A percentile compares a stretch with the other conserved stretches of the same genome.
Conservation (phyloP, 1,139 yeast species). For the Candida sojae region DNA sequence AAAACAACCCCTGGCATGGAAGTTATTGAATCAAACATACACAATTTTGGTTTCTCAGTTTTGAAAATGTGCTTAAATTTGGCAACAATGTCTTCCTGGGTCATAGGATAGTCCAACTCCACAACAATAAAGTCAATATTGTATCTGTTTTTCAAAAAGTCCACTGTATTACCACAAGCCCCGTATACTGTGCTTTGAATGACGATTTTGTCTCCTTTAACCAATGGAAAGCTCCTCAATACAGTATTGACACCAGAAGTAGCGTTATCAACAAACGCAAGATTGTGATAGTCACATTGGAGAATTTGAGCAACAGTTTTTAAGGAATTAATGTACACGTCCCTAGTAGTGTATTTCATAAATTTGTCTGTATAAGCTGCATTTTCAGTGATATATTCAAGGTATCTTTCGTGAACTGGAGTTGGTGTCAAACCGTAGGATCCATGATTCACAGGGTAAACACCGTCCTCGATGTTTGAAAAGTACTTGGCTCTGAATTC, state of each 20-base stretch:
- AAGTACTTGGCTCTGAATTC: conserved; percentile 50
- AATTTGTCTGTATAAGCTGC: conserved; percentile 45
- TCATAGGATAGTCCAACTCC: conserved; percentile 49
- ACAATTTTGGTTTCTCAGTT: conserved; percentile 32
- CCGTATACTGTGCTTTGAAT: conserved; percentile 57
- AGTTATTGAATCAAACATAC: conserved; percentile 60
- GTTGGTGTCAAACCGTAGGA: conserved; percentile 54
- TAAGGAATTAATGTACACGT: conserved; percentile 30
- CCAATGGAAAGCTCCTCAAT: conserved; percentile 54
- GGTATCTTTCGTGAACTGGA: conserved; percentile 30
- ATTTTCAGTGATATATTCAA: conserved; percentile 26
- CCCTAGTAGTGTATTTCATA: conserved; percentile 22
- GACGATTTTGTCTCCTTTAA: conserved; percentile 56
- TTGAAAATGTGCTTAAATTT: conserved; percentile 36
- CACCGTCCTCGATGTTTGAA: conserved; percentile 32
- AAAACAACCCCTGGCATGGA: conserved; percentile 65
- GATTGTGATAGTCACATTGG: conserved; percentile 42
- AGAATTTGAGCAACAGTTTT: conserved; percentile 38
- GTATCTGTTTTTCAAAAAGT: conserved; percentile 40
- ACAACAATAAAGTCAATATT: conserved; percentile 51
- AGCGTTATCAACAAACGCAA: conserved; percentile 60
- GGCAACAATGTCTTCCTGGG: conserved; percentile 47
- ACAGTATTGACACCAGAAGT: conserved; percentile 63
- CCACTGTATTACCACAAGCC: conserved; percentile 56
- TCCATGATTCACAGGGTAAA: conserved; percentile 54